A percentile compares a stretch with the other conserved stretches of the same genome.
Conservation (phyloP, 2,329 filamentous ascomycete species). For the Ascochyta viciae-villosae region DNA sequence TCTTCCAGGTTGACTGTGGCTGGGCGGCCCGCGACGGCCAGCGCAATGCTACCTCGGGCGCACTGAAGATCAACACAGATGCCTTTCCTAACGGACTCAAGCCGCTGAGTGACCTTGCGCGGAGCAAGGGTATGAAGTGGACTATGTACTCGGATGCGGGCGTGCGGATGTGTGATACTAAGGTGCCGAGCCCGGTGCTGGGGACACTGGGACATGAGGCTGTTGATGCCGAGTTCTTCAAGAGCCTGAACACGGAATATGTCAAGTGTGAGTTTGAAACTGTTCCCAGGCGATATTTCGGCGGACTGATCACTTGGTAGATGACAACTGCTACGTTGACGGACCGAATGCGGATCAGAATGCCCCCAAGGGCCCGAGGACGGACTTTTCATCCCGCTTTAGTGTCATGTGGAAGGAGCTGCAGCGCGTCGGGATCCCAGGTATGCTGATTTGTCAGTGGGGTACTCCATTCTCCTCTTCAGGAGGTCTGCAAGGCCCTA, state of each 20-base stretch:
- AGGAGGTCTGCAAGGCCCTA: constrained; percentile 23
- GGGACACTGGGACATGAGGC: constrained; percentile 26
- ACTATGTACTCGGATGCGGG: constrained; percentile 33
- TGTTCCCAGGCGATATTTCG: background rate
- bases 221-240: constrained; percentile 28
- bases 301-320: constrained; percentile 2
- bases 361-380: constrained; percentile 25
- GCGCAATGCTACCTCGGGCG: constrained; percentile 25
- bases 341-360: constrained; percentile 23
- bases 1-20: constrained; percentile 28
- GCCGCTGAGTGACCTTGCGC: constrained; percentile 26
- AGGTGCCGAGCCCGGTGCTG: constrained; percentile 24
- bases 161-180: constrained; percentile 27
- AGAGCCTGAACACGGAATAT: constrained; percentile 29
- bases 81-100: constrained; percentile 27
- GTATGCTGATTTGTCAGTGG: constrained; percentile 32
- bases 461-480: constrained; percentile 23
- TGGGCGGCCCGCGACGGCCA: constrained; percentile 27
- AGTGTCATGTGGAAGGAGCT: constrained; percentile 29
- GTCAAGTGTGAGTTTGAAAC: constrained; percentile 20
- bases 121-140: constrained; percentile 34
- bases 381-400: constrained; percentile 25
- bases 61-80: constrained; percentile 20
- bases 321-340: constrained; percentile 30
- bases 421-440: constrained; percentile 24